phyloP scores from a whole-genome alignment of 1,139 yeast species.

The Yamadazyma diospyri region DNA sequence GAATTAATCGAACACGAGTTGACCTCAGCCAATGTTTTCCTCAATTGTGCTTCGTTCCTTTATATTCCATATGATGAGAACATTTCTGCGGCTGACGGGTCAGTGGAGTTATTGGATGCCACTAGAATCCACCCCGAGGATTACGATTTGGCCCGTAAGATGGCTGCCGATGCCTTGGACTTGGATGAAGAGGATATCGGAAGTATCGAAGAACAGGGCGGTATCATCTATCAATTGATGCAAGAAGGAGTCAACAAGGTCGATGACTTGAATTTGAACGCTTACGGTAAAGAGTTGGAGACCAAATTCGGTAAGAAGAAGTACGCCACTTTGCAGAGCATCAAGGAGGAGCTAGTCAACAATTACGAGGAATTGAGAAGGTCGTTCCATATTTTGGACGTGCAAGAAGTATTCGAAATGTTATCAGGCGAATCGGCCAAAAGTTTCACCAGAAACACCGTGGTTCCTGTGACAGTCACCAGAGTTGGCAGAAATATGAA shows the following conservation, averaged over 20 bases:
- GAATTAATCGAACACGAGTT: constrained; percentile 80
- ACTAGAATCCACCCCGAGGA: constrained; percentile 98
- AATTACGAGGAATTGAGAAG: constrained; percentile 85
- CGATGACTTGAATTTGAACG: constrained; percentile 84
- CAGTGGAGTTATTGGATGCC: constrained; percentile 82
- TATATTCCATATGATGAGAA: constrained; percentile 70
- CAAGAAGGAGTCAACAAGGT: constrained; percentile 83
- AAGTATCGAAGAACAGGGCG: constrained; percentile 74
- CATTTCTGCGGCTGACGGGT: constrained; percentile 45
- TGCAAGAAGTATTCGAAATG: constrained; percentile 77
- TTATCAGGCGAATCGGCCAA: constrained; percentile 83
- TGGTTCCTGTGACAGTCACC: constrained; percentile 73
- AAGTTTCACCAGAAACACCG: constrained; percentile 64
- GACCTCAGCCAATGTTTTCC: constrained; percentile 74
- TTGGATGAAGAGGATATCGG: constrained; percentile 91
- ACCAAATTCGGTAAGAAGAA: constrained; percentile 71
- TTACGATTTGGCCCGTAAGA: constrained; percentile 89
- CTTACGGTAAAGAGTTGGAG: constrained; percentile 91
- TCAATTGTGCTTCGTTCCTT: constrained; percentile 90
- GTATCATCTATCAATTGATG: constrained; percentile 76
- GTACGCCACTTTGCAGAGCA: constrained; percentile 79
- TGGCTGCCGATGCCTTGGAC: constrained; percentile 98
- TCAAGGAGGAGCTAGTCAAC: constrained; percentile 81
- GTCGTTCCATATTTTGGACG: constrained; percentile 63
- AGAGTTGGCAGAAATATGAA: constrained; percentile 47